Base-by-base conservation (phyloP, 2,329 filamentous ascomycete species). In the Diaporthe sp. region DNA sequence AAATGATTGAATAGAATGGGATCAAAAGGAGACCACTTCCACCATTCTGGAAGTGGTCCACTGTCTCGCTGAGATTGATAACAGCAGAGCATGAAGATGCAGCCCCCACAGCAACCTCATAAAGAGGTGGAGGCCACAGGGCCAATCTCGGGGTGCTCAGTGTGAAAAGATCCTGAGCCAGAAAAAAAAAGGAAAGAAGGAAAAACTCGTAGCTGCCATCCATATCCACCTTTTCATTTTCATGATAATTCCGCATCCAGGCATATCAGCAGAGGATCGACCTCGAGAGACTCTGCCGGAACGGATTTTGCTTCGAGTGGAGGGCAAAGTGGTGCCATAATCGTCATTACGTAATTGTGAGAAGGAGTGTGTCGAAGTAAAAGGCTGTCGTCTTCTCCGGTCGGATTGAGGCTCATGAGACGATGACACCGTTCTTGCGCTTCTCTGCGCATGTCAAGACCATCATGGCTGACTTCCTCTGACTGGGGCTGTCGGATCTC, bases 381-480 rank as follows among this genome's bases (percentile, higher is more conserved):
- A 70, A 73, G 37, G 60, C 13, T 34, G 12, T 42, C 20, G 25
- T 65, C 58, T 4, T 44, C 51, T 57, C 60, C 17, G 31, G 20
- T 65, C 57, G 34, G 42, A 3, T 39, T 10, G 22, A 12, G 10
- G 22, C 42, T 73, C 68, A 77, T 51, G 75, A 73, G 49, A 77
- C n/a, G 13, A 68, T 71, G 78, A 81, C 65, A 78, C 84, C 81
- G 85, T 90, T 93, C 89, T 95, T 97, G 85, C 95, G 94, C 91
- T 98, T 98, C 88, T 98, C 95, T 77, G 92, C 94, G 83, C 93
- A 96, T 79, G 94, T 96, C 79, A 98, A 90, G 79, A 98, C 94
- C 82, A 98, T 91, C 89, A 95, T 93, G 72, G 95, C 94, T 80
- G 94, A 94, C 88, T 93, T 96, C 85, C 95, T 94, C 85, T 95